Base-by-base conservation (phyloP, 2,329 filamentous ascomycete species). In the Atkinsonella texensis region DNA sequence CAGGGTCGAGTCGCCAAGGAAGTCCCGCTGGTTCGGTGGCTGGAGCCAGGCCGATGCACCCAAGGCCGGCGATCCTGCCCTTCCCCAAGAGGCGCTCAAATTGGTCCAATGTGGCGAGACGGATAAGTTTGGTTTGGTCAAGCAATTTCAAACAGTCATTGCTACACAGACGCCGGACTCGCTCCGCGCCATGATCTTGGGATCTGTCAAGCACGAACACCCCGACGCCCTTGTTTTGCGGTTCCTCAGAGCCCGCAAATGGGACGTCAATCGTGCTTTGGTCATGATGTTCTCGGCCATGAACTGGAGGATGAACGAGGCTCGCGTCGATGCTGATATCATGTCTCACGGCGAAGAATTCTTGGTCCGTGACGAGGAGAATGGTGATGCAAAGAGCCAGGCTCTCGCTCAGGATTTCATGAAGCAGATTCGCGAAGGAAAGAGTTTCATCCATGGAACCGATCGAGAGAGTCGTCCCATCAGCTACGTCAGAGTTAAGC, bases 241-340 rank as follows among this genome's bases (percentile, higher is more conserved):
- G 3, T 72, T 70, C 53, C 63, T 69, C 20, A 61, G 69, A 33
- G 67, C 67, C 10, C 65, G 68, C 48, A 68, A 70, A 55, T 71
- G 70, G 63, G 62, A 72, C 54, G 62, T 72, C 4, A 57, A 62
- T 1, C 67, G 67, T 46, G 67, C 68, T 0, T 60, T 70, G 17
- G 60, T 63, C 17, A 72, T 72, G 65, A 59, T 71, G 39, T 62
- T 68, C 2, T 63, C 65, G 1, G 59, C 65, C 7, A 54, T 70
- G 50, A 59, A 67, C 39, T 72, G 69, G 69, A 65, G 70, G 20
- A 48, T 59, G 3, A 59, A 63, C 28, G 62, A 63, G 53, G 55
- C 58, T 49, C 45, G 60, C 5, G 31, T 71, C 5, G 63, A 69
- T 23, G 55, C 61, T 6, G 60, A 62, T 5, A 60, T 71, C 18